These are phyloP conservation scores for Leishmania amazonensis DNA, from an alignment of 208 protist species.

Conservation along the genomic window DNA sequence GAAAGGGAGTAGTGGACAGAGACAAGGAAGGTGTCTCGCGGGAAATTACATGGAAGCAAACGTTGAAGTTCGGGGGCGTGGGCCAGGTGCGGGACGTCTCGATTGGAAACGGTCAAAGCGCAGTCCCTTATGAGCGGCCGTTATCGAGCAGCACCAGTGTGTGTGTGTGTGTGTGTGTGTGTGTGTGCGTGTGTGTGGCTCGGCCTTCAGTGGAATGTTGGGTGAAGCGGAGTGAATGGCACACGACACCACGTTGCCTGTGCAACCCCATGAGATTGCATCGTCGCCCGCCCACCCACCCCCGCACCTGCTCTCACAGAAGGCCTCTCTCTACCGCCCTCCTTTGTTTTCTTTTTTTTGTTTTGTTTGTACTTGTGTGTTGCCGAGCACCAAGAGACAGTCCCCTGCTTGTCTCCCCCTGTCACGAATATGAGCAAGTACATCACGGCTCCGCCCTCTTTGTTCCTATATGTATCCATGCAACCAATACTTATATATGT, in stretches of 20 bases:
- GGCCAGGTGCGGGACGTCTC: neutral
- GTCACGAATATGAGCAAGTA: too few species aligned
- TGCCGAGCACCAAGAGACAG: too few species aligned
- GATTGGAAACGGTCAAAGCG: neutral
- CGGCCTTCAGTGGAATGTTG: neutral
- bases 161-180: too few species aligned
- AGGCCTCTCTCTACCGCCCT: neutral
- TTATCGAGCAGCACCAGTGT: neutral
- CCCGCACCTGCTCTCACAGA: neutral
- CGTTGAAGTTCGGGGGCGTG: neutral
- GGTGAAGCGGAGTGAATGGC: neutral
- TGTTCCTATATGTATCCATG: too few species aligned
- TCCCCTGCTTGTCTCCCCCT: too few species aligned
- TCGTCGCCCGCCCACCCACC: neutral
- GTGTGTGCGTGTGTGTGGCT: too few species aligned
- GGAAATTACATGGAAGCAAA: neutral
- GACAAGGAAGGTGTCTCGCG: neutral
- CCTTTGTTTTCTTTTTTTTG: neutral
- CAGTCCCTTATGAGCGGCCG: neutral
- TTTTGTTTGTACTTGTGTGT: neutral
- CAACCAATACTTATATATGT: too few species aligned
- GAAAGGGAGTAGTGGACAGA: neutral
- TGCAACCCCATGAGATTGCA: neutral
- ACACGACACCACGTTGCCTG: neutral
- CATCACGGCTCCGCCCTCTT: too few species aligned